These are phyloP conservation scores for Fusarium drepaniforme DNA, from an alignment of 2,329 filamentous ascomycete species.

Conservation along the genomic window DNA sequence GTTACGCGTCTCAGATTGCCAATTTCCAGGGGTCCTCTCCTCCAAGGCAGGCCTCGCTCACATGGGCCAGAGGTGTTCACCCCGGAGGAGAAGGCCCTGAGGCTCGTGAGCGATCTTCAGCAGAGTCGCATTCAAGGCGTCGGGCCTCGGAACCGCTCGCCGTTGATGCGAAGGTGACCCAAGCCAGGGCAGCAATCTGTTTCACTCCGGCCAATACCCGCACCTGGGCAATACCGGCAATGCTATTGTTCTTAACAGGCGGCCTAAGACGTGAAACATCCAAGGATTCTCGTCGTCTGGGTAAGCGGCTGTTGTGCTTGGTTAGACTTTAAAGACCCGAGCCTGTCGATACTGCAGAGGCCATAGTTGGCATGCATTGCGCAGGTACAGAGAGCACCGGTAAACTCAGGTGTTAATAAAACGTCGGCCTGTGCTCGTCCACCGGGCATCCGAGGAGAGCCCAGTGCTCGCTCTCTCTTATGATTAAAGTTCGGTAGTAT, in stretches of 20 bases:
- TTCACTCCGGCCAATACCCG: slow-evolving; percentile 24
- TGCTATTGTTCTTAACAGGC: slow-evolving; percentile 32
- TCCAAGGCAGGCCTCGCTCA: slow-evolving; percentile 1
- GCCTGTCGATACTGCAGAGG: background rate
- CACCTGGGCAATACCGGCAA: slow-evolving; percentile 28
- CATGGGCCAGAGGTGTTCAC: slow-evolving; percentile 14
- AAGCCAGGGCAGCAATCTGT: slow-evolving; percentile 10
- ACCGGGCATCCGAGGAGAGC: background rate
- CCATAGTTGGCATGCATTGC: background rate
- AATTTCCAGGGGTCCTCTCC: slow-evolving; percentile 35
- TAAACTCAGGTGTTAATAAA: background rate
- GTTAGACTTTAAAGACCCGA: background rate
- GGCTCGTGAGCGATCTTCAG: slow-evolving; percentile 1
- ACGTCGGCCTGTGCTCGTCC: slow-evolving; percentile 9
- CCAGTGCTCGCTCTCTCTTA: background rate
- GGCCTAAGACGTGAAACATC: slow-evolving; percentile 30
- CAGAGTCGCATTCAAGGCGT: slow-evolving; percentile 22
- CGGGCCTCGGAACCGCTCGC: slow-evolving; percentile 6
- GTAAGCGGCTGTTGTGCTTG: background rate
- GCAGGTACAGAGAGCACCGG: background rate
- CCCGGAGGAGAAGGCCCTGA: background rate
- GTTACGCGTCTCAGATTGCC: slow-evolving; percentile 43
- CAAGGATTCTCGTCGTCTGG: slow-evolving; percentile 12
- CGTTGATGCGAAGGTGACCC: slow-evolving; percentile 3
- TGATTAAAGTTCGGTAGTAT: slow-evolving; percentile 7